Conservation (phyloP, 495 filamentous ascomycete genomes). For the Penicillium pulvis region DNA sequence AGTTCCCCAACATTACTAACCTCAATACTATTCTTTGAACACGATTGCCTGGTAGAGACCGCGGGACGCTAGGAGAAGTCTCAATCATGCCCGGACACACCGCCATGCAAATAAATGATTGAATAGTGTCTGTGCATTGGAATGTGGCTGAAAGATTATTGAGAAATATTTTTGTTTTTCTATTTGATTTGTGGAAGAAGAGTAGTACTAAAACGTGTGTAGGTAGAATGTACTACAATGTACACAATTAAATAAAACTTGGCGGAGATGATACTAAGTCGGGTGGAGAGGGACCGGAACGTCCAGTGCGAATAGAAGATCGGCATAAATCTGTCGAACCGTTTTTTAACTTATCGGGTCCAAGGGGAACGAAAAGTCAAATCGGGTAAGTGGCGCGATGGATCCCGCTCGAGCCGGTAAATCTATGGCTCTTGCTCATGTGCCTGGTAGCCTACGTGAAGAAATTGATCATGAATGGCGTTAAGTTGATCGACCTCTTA, state of each 20-base stretch:
- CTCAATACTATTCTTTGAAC: background rate
- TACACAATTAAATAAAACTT: background rate
- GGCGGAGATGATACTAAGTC: background rate
- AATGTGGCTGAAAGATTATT: slow-evolving; percentile 8
- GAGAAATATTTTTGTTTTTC: background rate
- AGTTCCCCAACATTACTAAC: background rate
- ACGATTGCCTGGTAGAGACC: background rate
- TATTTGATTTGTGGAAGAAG: background rate
- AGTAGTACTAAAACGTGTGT: background rate
- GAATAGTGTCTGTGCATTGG: background rate
- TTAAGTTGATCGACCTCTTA: slow-evolving; percentile 4
- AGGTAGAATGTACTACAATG: too few species aligned
- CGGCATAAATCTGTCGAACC: slow-evolving; percentile 18
- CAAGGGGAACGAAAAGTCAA: slow-evolving; percentile 10
- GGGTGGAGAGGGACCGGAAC: slow-evolving; percentile 7
- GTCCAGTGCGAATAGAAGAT: slow-evolving; percentile 9
- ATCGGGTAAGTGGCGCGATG: slow-evolving; percentile 14
- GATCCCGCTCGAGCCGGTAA: background rate
- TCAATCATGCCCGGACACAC: background rate
- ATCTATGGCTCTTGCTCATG: background rate
- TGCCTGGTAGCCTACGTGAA: background rate
- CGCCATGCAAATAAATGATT: background rate
- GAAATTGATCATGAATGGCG: background rate
- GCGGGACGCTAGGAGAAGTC: slow-evolving; percentile 7
- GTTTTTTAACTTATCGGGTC: slow-evolving; percentile 15